These are phyloP conservation scores for Aspergillus arachidicola DNA, from an alignment of 2,329 filamentous ascomycete genomes.

Conservation along the genomic window DNA sequence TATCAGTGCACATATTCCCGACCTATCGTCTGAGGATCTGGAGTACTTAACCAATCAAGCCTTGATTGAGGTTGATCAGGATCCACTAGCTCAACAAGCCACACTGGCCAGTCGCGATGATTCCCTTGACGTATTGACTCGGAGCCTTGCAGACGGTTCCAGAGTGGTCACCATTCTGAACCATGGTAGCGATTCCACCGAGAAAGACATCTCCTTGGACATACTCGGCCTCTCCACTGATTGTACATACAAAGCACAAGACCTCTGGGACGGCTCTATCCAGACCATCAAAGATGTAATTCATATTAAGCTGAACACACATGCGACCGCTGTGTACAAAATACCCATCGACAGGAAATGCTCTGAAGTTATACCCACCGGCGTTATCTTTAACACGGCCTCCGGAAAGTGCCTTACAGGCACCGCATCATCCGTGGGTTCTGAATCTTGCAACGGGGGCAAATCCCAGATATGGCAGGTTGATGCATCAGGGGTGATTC, in stretches of 20 bases:
- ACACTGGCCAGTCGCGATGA: slow-evolving; percentile 51
- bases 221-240: slow-evolving; percentile 39
- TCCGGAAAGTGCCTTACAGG: slow-evolving; percentile 49
- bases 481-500: slow-evolving; percentile 36
- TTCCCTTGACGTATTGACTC: slow-evolving; percentile 51
- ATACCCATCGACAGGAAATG: slow-evolving; percentile 37
- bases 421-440: slow-evolving; percentile 30
- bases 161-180: slow-evolving; percentile 53
- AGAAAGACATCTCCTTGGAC: slow-evolving; percentile 36
- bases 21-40: slow-evolving; percentile 36
- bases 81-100: slow-evolving; percentile 47
- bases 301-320: slow-evolving; percentile 35
- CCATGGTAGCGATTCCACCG: slow-evolving; percentile 34
- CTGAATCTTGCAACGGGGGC: slow-evolving; percentile 40
- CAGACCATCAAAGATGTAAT: slow-evolving; percentile 26
- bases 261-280: slow-evolving; percentile 48
- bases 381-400: slow-evolving; percentile 54
- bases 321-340: slow-evolving; percentile 49
- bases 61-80: slow-evolving; percentile 49
- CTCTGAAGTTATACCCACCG: slow-evolving; percentile 44
- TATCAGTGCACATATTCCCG: slow-evolving; percentile 50
- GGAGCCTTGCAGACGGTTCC: slow-evolving; percentile 51
- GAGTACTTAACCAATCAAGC: slow-evolving; percentile 44
- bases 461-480: slow-evolving; percentile 50
- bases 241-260: slow-evolving; percentile 38